Base-by-base conservation (phyloP, 495 filamentous ascomycete species). In the Penicillium desertorum region DNA sequence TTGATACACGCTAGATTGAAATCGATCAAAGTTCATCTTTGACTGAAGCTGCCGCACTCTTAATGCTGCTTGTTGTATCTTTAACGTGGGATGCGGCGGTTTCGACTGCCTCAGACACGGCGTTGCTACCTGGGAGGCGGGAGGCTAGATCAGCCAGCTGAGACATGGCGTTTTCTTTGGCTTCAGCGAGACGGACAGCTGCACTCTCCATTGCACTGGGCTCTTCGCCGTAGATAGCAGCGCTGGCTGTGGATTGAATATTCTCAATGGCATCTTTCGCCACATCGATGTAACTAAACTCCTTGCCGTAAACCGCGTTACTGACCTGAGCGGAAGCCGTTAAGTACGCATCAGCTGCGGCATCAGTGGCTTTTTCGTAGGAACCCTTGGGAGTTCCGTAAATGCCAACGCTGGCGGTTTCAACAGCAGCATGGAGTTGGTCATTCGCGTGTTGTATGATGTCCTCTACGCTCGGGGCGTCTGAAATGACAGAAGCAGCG, bases 311-410 rank as follows among this genome's bases (percentile, higher is more conserved):
- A 11, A 88, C 62, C n/a, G 78, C 76, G 60, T 78, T 77, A 53
- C 80, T 84, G 30, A 76, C 75, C 34, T 74, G 71, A 17, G 73
- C 76, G 23, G 74, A 72, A 5, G 74, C 76, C 7, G 80, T 79
- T 2, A 68, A 71, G 61, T 81, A 83, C 9, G 74, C 78, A 51
- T 72, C 73, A 9, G 73, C 69, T 1, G 77, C 82, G 2, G 76
- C 78, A 6, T 79, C 80, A 17, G 78, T 81, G 14, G 78, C 82
- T 56, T 79, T 63, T 58, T 84, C 85, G 20, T 73, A 73, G 11
- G 74, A 71, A 14, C 83, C 82, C 63, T 83, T 85, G 9, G 65
- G 59, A 0, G 79, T 77, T 34, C 86, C 87, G 65, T 87, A 88
- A 44, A 86, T 67, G 46, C 85, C 82, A 14, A 74, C 64, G 54